Conservation (phyloP, 768 basidiomycete genomes). For the Lentinula aciculospora region DNA sequence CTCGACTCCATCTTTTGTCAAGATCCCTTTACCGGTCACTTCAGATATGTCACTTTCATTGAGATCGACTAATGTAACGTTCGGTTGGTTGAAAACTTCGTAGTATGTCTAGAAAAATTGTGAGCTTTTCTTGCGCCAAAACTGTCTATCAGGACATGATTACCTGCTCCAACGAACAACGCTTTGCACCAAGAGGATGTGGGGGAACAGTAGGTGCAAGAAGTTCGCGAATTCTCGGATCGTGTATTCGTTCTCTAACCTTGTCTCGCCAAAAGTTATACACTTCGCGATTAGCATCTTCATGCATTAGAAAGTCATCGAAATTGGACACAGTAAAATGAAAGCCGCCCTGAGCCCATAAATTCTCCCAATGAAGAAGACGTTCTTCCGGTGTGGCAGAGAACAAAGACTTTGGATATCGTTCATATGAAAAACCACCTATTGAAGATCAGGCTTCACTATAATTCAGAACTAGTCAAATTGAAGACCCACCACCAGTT, state of each 20-base stretch:
- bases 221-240: neutral
- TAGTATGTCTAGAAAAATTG: neutral
- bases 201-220: neutral
- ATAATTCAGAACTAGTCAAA: neutral
- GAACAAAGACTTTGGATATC: neutral
- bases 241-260: neutral
- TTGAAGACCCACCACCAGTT: conserved; percentile 9
- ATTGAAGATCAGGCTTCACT: neutral
- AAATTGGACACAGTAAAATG: conserved; percentile 3
- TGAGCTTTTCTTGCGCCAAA: neutral
- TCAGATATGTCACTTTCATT: conserved; percentile 11
- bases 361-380: conserved; percentile 7
- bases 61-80: conserved; percentile 12
- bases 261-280: conserved; percentile 8
- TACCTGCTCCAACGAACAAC: conserved; percentile 3
- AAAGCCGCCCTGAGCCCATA: conserved; percentile 12
- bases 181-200: conserved; percentile 5
- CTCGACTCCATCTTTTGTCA: conserved; percentile 7
- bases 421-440: conserved; percentile 2
- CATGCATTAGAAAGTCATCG: neutral
- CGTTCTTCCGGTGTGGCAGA: conserved; percentile 11
- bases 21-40: conserved; percentile 12
- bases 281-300: conserved; percentile 1
- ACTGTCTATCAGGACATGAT: neutral
- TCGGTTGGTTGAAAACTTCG: conserved; percentile 11